These are phyloP conservation scores for Auricularia sp. DNA, from an alignment of 768 basidiomycete species.

Conservation along the genomic window DNA sequence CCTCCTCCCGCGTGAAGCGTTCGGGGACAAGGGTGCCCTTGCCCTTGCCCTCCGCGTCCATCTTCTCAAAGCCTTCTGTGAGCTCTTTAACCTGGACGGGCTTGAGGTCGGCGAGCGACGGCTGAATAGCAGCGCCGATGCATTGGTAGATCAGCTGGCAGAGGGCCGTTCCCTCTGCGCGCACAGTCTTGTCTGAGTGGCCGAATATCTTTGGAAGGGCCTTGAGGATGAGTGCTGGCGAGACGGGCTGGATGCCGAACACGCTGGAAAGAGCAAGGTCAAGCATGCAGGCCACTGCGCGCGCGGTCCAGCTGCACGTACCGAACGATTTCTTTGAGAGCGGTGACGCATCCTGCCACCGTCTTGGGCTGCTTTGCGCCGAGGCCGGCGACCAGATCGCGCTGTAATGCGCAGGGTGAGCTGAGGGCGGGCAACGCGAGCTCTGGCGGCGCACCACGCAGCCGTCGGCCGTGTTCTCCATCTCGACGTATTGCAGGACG, in stretches of 20 bases:
- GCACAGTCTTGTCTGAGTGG: constrained; percentile 91
- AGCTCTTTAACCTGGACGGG: constrained; percentile 95
- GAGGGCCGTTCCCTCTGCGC: constrained; percentile 79
- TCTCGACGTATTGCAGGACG: constrained; percentile 81
- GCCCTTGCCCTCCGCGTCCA: constrained; percentile 80
- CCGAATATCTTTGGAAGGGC: constrained; percentile 85
- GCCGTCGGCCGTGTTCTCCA: constrained; percentile 79
- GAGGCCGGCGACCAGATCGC: constrained; percentile 73
- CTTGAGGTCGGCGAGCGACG: constrained; percentile 82
- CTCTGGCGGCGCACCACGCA: constrained; percentile 63
- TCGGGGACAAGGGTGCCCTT: constrained; percentile 73
- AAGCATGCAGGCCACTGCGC: not conserved
- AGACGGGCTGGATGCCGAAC: constrained; percentile 70
- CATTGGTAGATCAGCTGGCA: constrained; percentile 72
- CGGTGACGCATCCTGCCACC: constrained; percentile 68
- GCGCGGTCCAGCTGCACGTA: constrained; percentile 25
- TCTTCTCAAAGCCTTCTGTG: constrained; percentile 75
- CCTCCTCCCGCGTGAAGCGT: constrained; percentile 64
- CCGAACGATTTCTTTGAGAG: constrained; percentile 79
- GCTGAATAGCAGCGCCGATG: constrained; percentile 73
- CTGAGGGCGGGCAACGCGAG: not conserved
- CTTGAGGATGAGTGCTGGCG: constrained; percentile 75
- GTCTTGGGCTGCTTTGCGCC: constrained; percentile 90
- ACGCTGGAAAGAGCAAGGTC: constrained; percentile 32
- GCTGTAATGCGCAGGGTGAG: not conserved